Evolutionary conservation across 148 eudicot species (phyloP).

Genomic region (Rhododendron mucronatum): DNA sequence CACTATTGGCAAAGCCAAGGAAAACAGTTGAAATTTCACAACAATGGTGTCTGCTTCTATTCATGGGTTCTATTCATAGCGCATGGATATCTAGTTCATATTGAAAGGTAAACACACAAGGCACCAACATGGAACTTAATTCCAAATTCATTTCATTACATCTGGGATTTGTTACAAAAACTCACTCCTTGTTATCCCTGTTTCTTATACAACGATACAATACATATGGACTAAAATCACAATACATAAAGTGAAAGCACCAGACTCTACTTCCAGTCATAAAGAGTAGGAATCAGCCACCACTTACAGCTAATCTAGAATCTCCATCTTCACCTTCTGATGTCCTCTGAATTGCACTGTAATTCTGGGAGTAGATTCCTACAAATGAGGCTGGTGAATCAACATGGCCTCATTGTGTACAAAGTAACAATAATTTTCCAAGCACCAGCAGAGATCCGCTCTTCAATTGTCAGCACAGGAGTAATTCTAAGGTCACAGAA

Average conservation of each 20-base stretch:
- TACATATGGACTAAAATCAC: conserved; percentile 13
- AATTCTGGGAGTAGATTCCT: neutral
- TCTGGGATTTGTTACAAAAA: conserved; percentile 16
- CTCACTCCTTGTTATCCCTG: neutral
- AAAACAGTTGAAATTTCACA: neutral
- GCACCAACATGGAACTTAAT: neutral
- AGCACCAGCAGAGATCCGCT: neutral
- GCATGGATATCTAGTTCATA: neutral
- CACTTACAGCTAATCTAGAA: conserved; percentile 4
- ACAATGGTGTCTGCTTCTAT: neutral
- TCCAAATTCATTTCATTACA: conserved; percentile 14
- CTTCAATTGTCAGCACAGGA: neutral
- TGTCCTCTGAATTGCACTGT: neutral
- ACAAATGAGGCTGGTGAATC: neutral
- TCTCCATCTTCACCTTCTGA: neutral
- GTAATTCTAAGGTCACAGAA: neutral
- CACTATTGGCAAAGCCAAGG: neutral
- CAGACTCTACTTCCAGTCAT: neutral
- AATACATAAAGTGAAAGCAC: neutral
- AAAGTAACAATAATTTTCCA: neutral
- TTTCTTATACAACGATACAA: conserved; percentile 7
- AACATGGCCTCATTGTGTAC: neutral
- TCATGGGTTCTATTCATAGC: neutral
- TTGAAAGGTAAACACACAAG: neutral
- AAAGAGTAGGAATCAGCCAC: neutral